Evolutionary conservation across 1,139 yeast species (phyloP), one percentile per base, ranked within the genome.

Genomic region (Blastobotrys proliferans): DNA sequence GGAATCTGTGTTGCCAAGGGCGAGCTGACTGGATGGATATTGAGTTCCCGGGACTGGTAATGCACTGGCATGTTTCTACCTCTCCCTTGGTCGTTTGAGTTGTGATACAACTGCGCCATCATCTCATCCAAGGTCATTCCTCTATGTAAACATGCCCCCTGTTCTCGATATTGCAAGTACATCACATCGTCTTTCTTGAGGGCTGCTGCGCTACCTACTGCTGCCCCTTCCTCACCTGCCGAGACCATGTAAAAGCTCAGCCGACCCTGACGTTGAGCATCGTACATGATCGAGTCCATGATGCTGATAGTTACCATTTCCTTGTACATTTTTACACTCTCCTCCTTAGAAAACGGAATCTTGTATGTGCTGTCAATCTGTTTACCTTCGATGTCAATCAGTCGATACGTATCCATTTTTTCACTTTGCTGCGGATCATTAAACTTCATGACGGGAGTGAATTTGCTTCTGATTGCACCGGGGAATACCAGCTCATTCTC

Each of bases 1-100:
- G 67, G 67, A 27, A 63, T 49, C 49, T 63, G 68, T 1, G 68
- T 63, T 6, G 66, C 65, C 43, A 63, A 40, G 0, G 67, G 62
- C 2, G 67, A 63, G 3, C 66, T 62, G 16, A 63, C 62, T 10
- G 68, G 66, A 43, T 63, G 68, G 35, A 63, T 51, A 44, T 61
- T 61, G 41, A 57, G 55, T 36, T 53, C 43, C 29, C 54, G 46
- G 17, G 58, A 53, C 45, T 56, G 58, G 43, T 63, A 61, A 47
- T 63, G 68, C 8, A 63, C 64, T 5, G 68, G 68, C 68, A 63
- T 63, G 50, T 55, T 55, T 31, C 64, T 48, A 17, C 68, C 68
- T 16, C 48, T 50, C 20, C 65, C 67, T 29, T 51, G 47, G 37
- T 63, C 68, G 26, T 54, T 51, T 28, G 51, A 54, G 47, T 63